phyloP scores from a whole-genome alignment of 129 eudicot species.

The Arctium lappa region DNA sequence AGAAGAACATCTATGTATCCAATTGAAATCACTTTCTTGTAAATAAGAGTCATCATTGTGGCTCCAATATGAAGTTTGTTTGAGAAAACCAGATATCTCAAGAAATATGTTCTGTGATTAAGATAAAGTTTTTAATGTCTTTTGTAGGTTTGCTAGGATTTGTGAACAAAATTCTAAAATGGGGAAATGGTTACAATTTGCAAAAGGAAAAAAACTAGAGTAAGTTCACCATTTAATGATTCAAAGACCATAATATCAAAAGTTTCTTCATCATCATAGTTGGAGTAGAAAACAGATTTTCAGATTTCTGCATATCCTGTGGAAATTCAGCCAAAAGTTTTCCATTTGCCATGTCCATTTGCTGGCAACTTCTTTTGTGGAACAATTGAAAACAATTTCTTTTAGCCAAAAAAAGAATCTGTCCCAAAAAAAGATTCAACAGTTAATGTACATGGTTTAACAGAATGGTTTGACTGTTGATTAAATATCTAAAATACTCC shows the following conservation, averaged over 20 bases:
- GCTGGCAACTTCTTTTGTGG: background rate
- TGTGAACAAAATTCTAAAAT: background rate
- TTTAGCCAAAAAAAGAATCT: background rate
- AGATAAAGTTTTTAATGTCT: background rate
- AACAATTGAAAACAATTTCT: background rate
- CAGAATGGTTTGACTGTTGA: background rate
- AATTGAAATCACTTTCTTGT: no score
- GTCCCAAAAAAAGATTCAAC: background rate
- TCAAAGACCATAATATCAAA: background rate
- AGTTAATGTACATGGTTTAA: background rate
- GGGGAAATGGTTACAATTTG: background rate
- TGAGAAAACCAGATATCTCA: background rate
- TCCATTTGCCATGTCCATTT: constrained; percentile 5
- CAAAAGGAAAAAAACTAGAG: background rate
- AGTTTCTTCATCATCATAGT: background rate
- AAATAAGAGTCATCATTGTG: no score
- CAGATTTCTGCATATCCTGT: background rate
- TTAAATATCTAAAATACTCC: background rate
- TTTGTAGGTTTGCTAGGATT: background rate
- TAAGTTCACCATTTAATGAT: background rate
- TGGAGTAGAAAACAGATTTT: background rate
- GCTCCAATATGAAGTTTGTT: background rate
- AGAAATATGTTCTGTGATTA: background rate
- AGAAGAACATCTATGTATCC: no score
- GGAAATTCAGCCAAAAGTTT: background rate